Evolutionary conservation across 768 basidiomycete genomes (phyloP), one percentile per base, ranked within the genome.

Genomic region (Mycena filopes): DNA sequence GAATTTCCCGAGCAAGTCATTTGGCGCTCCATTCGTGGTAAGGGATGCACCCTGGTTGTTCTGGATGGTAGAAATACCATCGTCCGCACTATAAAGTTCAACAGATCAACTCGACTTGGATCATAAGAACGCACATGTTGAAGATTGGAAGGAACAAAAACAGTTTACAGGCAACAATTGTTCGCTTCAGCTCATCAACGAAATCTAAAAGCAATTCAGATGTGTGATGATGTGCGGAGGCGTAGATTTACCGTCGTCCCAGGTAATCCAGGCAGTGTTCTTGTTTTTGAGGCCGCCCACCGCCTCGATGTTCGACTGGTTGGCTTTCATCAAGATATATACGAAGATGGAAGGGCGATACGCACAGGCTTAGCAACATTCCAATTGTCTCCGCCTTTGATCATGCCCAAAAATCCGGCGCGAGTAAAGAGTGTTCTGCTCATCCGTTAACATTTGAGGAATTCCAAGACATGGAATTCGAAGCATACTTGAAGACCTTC

Each of bases 1-100:
- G 67, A 79, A 76, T 60, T 77, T 79, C 10, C 67, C 60, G 28
- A 78, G 62, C 2, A 78, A 60, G 58, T 77, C 77, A 59, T 78
- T 77, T 36, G 71, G 75, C 1, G 67, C 73, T 13, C 75, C 77
- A 40, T 79, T 72, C 11, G 74, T 72, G 12, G 72, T 74, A 68
- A 78, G 73, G 28, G 72, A 72, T 18, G 74, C 76, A 3, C 75
- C 77, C 62, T 73, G 72, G 26, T 72, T 73, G 20, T 67, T 72
- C 57, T 73, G 67, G 41, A 77, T 73, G 28, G 72, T 72, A 38
- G 63, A 65, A 36, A 78, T 49, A 55, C 76, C 75, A 21, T 70
- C 72, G 67, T 77, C 75, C n/a, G 73, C 73, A 41, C 66, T 67
- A 11, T 6, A 36, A 40, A 41, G 16, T 29, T 45, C 2, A 46